Percentiles rank a stretch among this genome's conserved stretches.
phyloP scores from a whole-genome alignment of 345 rosid species.

The Populus pruinosa region DNA sequence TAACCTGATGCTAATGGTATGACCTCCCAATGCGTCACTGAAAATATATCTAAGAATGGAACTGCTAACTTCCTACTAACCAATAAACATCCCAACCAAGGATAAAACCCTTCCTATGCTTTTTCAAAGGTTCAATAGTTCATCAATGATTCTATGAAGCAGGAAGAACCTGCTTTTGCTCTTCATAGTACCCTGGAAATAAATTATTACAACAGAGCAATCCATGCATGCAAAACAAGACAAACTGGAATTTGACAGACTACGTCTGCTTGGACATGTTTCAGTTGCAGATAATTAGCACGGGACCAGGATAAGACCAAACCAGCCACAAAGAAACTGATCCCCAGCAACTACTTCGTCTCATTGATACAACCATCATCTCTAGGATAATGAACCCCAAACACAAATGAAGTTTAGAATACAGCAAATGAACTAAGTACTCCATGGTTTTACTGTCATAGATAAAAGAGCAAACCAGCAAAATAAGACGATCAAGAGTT shows the following conservation, averaged over 20 bases:
- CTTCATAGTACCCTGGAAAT: neutral
- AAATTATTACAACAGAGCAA: neutral
- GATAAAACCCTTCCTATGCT: too few species aligned
- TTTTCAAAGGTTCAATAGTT: too few species aligned
- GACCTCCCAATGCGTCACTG: neutral
- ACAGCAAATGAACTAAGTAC: neutral
- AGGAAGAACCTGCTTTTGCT: neutral
- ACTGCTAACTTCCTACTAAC: neutral
- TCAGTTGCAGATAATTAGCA: neutral
- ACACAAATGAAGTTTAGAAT: slow-evolving; percentile 10
- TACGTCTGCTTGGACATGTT: neutral
- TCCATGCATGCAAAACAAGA: neutral
- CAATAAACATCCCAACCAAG: too few species aligned
- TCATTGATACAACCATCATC: neutral
- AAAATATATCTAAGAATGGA: too few species aligned
- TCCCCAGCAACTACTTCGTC: neutral
- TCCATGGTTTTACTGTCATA: slow-evolving; percentile 4
- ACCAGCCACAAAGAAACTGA: neutral
- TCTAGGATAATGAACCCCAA: neutral
- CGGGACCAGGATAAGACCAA: neutral
- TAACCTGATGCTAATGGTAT: too few species aligned
- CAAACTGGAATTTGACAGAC: too few species aligned
- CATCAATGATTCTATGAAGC: too few species aligned
- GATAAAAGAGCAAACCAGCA: slow-evolving; percentile 25
- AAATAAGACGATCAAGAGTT: slow-evolving; percentile 8